Evolutionary conservation across 2,329 filamentous ascomycete species (phyloP).

Genomic region (Phialocephala sp.): DNA sequence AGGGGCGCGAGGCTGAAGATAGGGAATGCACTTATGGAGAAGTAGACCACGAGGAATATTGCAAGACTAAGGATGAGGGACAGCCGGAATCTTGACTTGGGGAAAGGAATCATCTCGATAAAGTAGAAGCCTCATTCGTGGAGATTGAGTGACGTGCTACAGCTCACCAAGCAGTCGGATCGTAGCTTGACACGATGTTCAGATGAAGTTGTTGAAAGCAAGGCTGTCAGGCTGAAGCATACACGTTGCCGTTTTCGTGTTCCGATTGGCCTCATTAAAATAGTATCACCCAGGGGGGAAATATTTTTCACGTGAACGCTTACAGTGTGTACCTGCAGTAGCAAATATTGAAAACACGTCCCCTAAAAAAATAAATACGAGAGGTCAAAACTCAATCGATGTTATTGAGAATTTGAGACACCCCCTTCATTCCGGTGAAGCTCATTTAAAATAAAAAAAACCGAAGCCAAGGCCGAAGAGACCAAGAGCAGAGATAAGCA

Average conservation of each 20-base stretch:
- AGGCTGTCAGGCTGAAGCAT: neutral
- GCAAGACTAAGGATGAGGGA: neutral
- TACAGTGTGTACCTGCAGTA: slow-evolving; percentile 9
- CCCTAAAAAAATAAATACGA: slow-evolving; percentile 1
- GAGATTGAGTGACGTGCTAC: neutral
- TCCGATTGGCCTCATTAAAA: slow-evolving; percentile 6
- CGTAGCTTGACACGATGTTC: neutral
- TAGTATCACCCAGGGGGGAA: slow-evolving; percentile 1
- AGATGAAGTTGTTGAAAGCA: neutral
- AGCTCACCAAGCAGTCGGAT: neutral
- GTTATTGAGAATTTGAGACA: too few species aligned
- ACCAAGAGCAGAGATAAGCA: neutral
- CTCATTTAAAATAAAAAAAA: neutral
- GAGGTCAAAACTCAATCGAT: slow-evolving; percentile 10
- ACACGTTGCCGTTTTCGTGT: neutral
- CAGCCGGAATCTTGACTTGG: neutral
- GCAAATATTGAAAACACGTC: slow-evolving; percentile 10
- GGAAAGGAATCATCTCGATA: neutral
- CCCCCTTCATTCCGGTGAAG: neutral
- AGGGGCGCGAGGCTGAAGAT: slow-evolving; percentile 14
- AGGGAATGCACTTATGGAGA: neutral
- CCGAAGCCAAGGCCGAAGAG: neutral
- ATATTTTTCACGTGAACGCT: slow-evolving; percentile 6
- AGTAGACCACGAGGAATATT: neutral
- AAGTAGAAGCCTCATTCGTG: neutral